Evolutionary conservation across 495 filamentous ascomycete genomes (phyloP), one percentile per base, ranked within the genome.

Genomic region (Viridothelium virens): DNA sequence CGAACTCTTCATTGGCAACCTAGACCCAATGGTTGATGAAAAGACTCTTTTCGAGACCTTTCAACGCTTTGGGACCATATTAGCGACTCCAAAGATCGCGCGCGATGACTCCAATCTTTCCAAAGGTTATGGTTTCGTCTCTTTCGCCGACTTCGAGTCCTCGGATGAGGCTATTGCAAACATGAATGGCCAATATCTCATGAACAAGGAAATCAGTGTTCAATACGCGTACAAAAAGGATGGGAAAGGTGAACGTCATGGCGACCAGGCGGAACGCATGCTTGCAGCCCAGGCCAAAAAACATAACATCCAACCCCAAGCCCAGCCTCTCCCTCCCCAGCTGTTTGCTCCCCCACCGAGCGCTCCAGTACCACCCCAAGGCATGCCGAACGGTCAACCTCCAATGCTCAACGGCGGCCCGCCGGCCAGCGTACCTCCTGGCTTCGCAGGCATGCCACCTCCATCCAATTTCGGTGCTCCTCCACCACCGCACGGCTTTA

Each of bases 201-300:
- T 95, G 85, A 96, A 96, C 79, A 96, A 96, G 77, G 87, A 94
- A 72, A 86, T 96, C 70, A 89, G 87, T 2, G 95, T 97, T 50
- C 93, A 98, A 75, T 98, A 98, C 76, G 94, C 94, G 48, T 98
- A 96, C 82, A 98, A 98, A 83, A 97, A 97, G 77, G 95, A 98
- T 72, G 94, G 95, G 53, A 96, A 96, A 78, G 92, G 93, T 67
- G 94, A 97, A 79, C 83, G 95, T 37, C 94, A 98, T 74, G 94
- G 94, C 66, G 94, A 98, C 72, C 82, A 92, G 73, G 94, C 95
- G 39, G 94, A 98, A 78, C 84, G 94, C 70, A 91, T 89, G 84
- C 82, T 98, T 62, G 95, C 94, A 56, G 87, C 89, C 48, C 91
- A 96, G 74, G 94, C 92, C 63, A 91, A 92, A 74, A 92, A 92